Percentiles rank a stretch among this genome's conserved stretches.
phyloP scores from a whole-genome alignment of 2,329 filamentous ascomycete genomes.

The Thielaviopsis cerberus region DNA sequence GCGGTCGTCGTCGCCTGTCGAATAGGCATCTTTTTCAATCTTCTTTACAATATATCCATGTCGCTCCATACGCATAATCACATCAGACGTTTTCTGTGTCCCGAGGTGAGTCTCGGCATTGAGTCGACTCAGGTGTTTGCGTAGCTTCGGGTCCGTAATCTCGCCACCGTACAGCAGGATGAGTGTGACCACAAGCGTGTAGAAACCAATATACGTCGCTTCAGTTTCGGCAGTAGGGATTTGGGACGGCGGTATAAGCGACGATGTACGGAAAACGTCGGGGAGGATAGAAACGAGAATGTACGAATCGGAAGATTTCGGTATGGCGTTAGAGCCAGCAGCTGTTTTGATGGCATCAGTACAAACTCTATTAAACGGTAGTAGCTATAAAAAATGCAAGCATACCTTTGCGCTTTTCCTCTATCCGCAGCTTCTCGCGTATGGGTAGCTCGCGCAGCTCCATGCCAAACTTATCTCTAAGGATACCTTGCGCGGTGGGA shows the following conservation, averaged over 20 bases:
- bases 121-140: conserved; percentile 53
- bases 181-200: conserved; percentile 59
- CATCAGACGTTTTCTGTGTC: conserved; percentile 53
- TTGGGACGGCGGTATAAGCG: conserved; percentile 49
- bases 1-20: conserved; percentile 38
- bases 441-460: conserved; percentile 67
- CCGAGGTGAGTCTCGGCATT: conserved; percentile 61
- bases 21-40: conserved; percentile 38
- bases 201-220: conserved; percentile 63
- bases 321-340: conserved; percentile 29
- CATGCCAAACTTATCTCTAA: conserved; percentile 73
- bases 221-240: conserved; percentile 49
- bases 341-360: conserved; percentile 19
- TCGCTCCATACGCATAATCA: conserved; percentile 55
- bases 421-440: conserved; percentile 62
- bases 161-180: conserved; percentile 57
- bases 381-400: background rate
- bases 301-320: conserved; percentile 49
- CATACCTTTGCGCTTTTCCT: conserved; percentile 56
- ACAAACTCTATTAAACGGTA: background rate
- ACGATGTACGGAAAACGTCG: conserved; percentile 41
- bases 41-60: conserved; percentile 70
- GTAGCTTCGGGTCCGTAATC: conserved; percentile 61
- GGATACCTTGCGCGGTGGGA: conserved; percentile 50
- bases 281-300: conserved; percentile 61